phyloP scores from a whole-genome alignment of 2,329 filamentous ascomycete species.

The Fusarium floridanum region DNA sequence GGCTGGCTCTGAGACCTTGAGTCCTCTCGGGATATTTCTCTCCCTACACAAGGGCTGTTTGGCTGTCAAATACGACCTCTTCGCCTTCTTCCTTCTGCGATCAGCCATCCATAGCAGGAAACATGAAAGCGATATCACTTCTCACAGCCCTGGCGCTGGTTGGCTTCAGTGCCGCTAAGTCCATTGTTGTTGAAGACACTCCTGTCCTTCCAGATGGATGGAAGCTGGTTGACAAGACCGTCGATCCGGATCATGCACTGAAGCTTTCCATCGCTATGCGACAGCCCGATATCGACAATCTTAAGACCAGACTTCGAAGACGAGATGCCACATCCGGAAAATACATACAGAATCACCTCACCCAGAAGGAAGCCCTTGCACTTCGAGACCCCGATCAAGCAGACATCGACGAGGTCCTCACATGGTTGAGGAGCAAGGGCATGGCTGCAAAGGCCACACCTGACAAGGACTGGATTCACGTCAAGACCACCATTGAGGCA shows the following conservation, averaged over 20 bases:
- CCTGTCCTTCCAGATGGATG: slow-evolving; percentile 49
- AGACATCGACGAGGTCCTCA: slow-evolving; percentile 53
- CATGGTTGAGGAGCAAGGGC: slow-evolving; percentile 58
- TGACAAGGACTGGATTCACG: slow-evolving; percentile 58
- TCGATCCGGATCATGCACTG: slow-evolving; percentile 43
- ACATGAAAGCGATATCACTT: slow-evolving; percentile 32
- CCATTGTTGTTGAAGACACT: slow-evolving; percentile 46
- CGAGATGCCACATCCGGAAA: slow-evolving; percentile 26
- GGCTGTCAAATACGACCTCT: slow-evolving; percentile 1
- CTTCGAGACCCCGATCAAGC: slow-evolving; percentile 53
- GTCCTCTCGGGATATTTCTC: neutral
- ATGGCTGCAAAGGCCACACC: slow-evolving; percentile 49
- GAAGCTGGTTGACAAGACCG: slow-evolving; percentile 40
- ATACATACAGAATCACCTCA: slow-evolving; percentile 48
- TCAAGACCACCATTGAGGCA: slow-evolving; percentile 55
- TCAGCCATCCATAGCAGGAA: neutral
- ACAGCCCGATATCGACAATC: slow-evolving; percentile 47
- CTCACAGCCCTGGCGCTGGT: slow-evolving; percentile 40
- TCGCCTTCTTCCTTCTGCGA: neutral
- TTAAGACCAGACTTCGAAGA: slow-evolving; percentile 44
- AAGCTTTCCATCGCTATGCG: slow-evolving; percentile 51
- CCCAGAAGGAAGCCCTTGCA: slow-evolving; percentile 51
- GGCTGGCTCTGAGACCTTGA: neutral
- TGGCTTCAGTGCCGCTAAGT: slow-evolving; percentile 38
- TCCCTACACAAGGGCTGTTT: neutral